Evolutionary conservation across 108 stramenopile genomes (phyloP).

Genomic region (Stephanodiscus triporus): DNA sequence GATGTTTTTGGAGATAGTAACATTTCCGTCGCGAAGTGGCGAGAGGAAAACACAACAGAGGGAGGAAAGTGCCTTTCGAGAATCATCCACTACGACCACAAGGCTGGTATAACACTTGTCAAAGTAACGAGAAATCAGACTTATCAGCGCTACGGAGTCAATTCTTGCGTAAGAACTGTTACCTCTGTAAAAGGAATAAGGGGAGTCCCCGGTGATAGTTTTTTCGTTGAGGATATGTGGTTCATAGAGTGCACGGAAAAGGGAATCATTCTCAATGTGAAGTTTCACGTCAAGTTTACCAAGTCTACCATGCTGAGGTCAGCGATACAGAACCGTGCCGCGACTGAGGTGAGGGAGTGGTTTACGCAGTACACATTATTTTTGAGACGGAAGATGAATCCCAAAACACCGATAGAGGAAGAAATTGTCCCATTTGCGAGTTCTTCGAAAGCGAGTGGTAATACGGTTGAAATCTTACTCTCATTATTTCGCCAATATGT

Average conservation of each 20-base stretch:
- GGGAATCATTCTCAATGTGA: conserved; percentile 46
- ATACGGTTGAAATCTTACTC: not conserved
- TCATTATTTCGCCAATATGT: not conserved
- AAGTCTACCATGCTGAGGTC: conserved; percentile 67
- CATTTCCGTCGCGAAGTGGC: conserved; percentile 29
- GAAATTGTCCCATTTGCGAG: not conserved
- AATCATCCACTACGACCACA: conserved; percentile 29
- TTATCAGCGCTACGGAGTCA: conserved; percentile 30
- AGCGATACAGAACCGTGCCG: conserved; percentile 44
- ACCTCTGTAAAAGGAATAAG: conserved; percentile 24
- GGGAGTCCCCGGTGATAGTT: conserved; percentile 54
- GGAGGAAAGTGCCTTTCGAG: conserved; percentile 20
- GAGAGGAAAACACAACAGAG: conserved; percentile 22
- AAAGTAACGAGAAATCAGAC: conserved; percentile 37
- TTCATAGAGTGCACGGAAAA: conserved; percentile 50
- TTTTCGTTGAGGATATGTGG: conserved; percentile 75
- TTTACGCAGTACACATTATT: not conserved
- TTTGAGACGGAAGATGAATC: conserved; percentile 9
- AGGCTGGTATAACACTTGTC: conserved; percentile 23
- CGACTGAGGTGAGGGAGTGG: not conserved
- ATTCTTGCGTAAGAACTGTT: conserved; percentile 36
- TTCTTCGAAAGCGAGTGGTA: not conserved
- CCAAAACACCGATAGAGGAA: not conserved
- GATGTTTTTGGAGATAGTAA: conserved; percentile 59
- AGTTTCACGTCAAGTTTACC: conserved; percentile 54